These are phyloP conservation scores for Eutrema heterophyllum DNA, from an alignment of 345 rosid genomes.

Conservation along the genomic window DNA sequence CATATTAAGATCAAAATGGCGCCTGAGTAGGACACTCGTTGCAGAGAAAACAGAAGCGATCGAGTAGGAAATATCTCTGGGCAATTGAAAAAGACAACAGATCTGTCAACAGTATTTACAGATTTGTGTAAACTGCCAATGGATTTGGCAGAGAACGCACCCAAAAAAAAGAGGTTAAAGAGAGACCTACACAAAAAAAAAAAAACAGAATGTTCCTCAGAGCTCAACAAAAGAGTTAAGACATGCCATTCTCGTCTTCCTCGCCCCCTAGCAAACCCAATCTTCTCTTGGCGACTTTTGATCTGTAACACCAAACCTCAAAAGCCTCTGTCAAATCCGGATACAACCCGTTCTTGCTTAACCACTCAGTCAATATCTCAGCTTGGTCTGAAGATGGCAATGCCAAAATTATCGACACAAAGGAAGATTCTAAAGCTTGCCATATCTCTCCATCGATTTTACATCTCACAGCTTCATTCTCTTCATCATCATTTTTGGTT, in stretches of 20 bases:
- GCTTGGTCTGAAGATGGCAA: slow-evolving; percentile 84
- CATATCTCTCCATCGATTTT: slow-evolving; percentile 69
- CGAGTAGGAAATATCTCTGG: neutral
- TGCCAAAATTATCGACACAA: slow-evolving; percentile 64
- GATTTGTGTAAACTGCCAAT: neutral
- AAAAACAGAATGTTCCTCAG: neutral
- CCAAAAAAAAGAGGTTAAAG: neutral
- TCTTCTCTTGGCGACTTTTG: slow-evolving; percentile 75
- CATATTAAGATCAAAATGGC: neutral
- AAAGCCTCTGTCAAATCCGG: slow-evolving; percentile 91
- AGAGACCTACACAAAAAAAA: neutral
- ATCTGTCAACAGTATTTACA: slow-evolving; percentile 14
- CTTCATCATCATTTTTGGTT: neutral
- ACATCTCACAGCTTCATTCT: slow-evolving; percentile 21
- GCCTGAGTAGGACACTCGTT: neutral
- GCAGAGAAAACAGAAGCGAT: neutral
- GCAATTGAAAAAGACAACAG: neutral
- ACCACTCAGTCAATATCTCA: slow-evolving; percentile 79
- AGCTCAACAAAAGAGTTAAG: slow-evolving; percentile 6
- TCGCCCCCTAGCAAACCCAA: slow-evolving; percentile 35
- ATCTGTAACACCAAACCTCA: slow-evolving; percentile 84
- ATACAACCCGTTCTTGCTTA: slow-evolving; percentile 51
- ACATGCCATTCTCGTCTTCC: slow-evolving; percentile 26
- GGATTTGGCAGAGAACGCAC: neutral
- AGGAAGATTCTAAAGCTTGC: slow-evolving; percentile 74